Evolutionary conservation across 2,329 filamentous ascomycete species (phyloP).

Genomic region (Tolypocladium pustulatum): DNA sequence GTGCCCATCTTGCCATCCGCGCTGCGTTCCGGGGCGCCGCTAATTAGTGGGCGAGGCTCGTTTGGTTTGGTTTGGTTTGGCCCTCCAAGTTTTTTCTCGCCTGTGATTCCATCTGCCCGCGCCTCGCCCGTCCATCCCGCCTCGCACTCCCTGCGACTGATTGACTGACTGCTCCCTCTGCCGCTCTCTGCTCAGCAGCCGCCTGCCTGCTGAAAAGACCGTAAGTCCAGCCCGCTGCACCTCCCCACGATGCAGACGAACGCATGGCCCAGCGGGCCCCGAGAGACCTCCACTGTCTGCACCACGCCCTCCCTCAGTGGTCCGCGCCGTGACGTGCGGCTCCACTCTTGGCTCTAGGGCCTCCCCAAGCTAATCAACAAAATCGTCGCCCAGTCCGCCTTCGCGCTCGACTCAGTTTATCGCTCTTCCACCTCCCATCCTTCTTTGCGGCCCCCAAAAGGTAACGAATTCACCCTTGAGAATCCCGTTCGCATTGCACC

Average conservation of each 20-base stretch:
- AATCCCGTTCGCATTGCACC: neutral
- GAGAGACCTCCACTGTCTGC: neutral
- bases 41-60: neutral
- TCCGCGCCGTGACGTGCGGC: constrained; percentile 8
- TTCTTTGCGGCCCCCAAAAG: constrained; percentile 5
- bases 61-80: no score
- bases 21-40: neutral
- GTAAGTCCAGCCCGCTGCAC: neutral
- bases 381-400: constrained; percentile 13
- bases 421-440: constrained; percentile 8
- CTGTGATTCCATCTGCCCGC: neutral
- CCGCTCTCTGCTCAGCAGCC: neutral
- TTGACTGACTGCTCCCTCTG: neutral
- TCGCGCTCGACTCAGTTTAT: constrained; percentile 8
- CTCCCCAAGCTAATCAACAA: constrained; percentile 9
- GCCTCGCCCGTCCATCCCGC: neutral
- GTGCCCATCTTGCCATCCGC: neutral
- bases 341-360: constrained; percentile 9
- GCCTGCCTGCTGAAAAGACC: neutral
- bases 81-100: no score
- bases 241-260: neutral
- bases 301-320: constrained; percentile 2
- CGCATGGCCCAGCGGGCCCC: neutral
- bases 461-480: neutral
- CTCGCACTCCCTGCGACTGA: neutral